Evolutionary conservation across 352 stramenopile species (phyloP), one percentile per base, ranked within the genome.

Genomic region (Globisporangium okanoganense): DNA sequence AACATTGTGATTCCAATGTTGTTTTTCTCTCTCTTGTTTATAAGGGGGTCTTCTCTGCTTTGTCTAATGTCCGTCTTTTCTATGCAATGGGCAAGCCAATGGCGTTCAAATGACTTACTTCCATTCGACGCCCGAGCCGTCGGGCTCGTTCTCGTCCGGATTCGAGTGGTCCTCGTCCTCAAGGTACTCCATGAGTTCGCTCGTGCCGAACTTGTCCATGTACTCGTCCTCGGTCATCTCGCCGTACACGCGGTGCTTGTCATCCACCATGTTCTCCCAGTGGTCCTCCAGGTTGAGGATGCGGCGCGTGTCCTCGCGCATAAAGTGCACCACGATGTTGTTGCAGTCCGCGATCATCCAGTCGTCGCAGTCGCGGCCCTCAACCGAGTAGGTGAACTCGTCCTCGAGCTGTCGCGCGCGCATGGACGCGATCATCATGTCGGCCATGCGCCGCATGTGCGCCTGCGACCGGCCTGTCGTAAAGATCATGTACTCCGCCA

Each of bases 311-410:
- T 94, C 80, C 7, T 73, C 78, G 40, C 75, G 76, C 79, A 96
- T 90, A 33, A 96, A 83, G 51, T 97, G 88, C 62, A 97, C 85
- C 31, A 97, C 88, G 56, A 97, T 82, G 65, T 87, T 95, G 62
- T 90, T 91, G 73, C 87, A 94, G 65, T 97, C 88, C 29, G 89
- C 86, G 63, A 97, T 95, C 87, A 96, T 97, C 88, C 88, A 97
- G 76, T 97, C 88, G 66, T 97, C 88, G 52, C 84, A 94, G 62
- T 96, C 85, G 44, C 88, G 85, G 12, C 88, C 88, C 75, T 97
- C 88, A 36, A 95, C 88, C 20, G 60, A 61, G 64, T 94, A 94
- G 54, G 87, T 79, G 54, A 94, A 92, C 24, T 92, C 79, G 61
- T 94, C 82, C 13, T 79, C 61, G 14, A 92, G 51, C 2, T 79